These are phyloP conservation scores for Aspergillus sojae DNA, from an alignment of 2,329 filamentous ascomycete species.

Conservation along the genomic window DNA sequence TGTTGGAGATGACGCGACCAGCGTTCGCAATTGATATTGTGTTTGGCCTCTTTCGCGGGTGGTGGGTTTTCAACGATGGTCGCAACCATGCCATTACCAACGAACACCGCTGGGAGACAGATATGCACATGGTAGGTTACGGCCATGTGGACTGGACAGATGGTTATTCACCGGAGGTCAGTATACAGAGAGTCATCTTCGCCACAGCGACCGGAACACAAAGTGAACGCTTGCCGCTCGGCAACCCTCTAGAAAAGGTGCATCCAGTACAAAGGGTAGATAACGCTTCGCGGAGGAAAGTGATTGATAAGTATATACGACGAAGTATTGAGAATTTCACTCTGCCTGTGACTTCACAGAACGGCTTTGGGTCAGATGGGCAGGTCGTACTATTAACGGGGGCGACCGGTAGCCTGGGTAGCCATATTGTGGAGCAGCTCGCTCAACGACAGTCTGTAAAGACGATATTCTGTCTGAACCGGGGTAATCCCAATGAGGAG, in stretches of 20 bases:
- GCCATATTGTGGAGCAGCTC: slow-evolving; percentile 43
- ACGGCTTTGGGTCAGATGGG: neutral
- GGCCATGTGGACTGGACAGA: slow-evolving; percentile 40
- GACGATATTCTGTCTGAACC: slow-evolving; percentile 52
- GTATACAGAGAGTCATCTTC: slow-evolving; percentile 28
- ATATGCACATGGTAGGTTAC: slow-evolving; percentile 33
- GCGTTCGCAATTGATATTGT: slow-evolving; percentile 36
- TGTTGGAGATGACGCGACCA: slow-evolving; percentile 36
- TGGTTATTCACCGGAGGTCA: slow-evolving; percentile 28
- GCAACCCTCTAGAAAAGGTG: neutral
- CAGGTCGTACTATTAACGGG: slow-evolving; percentile 46
- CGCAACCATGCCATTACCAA: slow-evolving; percentile 34
- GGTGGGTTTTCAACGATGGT: slow-evolving; percentile 45
- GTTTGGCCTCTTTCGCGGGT: slow-evolving; percentile 40
- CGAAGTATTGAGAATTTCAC: slow-evolving; percentile 26
- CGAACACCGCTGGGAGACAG: slow-evolving; percentile 27
- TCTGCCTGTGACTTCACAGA: neutral
- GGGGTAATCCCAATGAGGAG: slow-evolving; percentile 30
- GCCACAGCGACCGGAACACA: slow-evolving; percentile 24
- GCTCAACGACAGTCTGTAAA: slow-evolving; percentile 32
- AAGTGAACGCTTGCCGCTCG: slow-evolving; percentile 8
- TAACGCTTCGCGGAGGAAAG: slow-evolving; percentile 16
- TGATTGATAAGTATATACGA: slow-evolving; percentile 26
- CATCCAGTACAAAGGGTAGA: neutral
- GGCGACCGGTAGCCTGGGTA: slow-evolving; percentile 44